Percentiles rank a stretch among this genome's conserved stretches.
Evolutionary conservation across 768 basidiomycete species (phyloP).

Genomic region (Serpula lacrymans): DNA sequence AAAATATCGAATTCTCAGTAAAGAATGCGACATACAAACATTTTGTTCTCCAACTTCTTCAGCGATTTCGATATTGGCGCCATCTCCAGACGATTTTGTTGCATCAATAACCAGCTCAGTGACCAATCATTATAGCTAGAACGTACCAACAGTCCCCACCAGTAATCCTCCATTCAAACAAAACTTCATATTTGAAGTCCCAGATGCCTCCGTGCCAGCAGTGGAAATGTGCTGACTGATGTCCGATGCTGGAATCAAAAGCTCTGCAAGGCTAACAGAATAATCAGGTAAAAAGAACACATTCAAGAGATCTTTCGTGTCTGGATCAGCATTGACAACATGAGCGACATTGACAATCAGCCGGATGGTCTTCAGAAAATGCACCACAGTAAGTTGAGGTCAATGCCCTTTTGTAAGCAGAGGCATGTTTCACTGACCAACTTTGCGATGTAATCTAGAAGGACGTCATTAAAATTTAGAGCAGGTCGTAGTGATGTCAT

Average conservation of each 20-base stretch:
- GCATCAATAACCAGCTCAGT: too few relatives aligned
- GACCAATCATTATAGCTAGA: background rate
- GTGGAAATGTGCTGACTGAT: conserved; percentile 97
- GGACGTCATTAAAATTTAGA: conserved; percentile 8
- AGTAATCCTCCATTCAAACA: conserved; percentile 88
- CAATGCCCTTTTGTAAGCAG: background rate
- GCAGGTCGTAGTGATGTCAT: background rate
- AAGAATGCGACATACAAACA: conserved; percentile 64
- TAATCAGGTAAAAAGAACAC: conserved; percentile 98
- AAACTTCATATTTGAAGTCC: conserved; percentile 87
- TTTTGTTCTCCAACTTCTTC: conserved; percentile 93
- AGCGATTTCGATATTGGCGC: conserved; percentile 95
- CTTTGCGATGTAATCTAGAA: conserved; percentile 85
- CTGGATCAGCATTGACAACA: conserved; percentile 67
- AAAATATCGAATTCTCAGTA: conserved; percentile 4
- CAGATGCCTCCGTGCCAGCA: conserved; percentile 89
- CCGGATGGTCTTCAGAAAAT: conserved; percentile 66
- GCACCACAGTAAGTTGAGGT: background rate
- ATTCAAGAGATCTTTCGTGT: conserved; percentile 81
- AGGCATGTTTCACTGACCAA: conserved; percentile 41
- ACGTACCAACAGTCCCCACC: conserved; percentile 73
- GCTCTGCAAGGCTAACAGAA: conserved; percentile 77
- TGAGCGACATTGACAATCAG: conserved; percentile 90
- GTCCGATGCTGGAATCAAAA: conserved; percentile 89
- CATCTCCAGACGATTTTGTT: conserved; percentile 55